Percentiles rank a stretch among this genome's conserved stretches.
phyloP scores from a whole-genome alignment of 2,329 filamentous ascomycete genomes.

The Paradendryphiella salina region DNA sequence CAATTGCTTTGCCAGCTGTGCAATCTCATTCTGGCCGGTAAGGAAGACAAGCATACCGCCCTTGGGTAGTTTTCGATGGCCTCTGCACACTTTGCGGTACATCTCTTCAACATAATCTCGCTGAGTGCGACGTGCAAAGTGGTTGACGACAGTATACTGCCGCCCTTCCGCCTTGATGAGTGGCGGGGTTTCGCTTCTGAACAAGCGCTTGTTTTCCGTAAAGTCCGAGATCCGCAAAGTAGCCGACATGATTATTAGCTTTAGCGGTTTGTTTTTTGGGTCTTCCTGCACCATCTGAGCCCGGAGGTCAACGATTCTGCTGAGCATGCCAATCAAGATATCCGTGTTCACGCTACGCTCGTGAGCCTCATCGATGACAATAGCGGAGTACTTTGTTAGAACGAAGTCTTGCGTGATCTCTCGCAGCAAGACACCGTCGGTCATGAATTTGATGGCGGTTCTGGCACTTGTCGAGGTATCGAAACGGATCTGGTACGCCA shows the following conservation, averaged over 20 bases:
- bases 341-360: conserved; percentile 97
- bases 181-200: conserved; percentile 72
- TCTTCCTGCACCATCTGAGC: conserved; percentile 74
- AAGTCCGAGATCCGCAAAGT: conserved; percentile 90
- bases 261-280: conserved; percentile 71
- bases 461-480: conserved; percentile 78
- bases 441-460: conserved; percentile 98
- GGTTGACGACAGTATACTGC: conserved; percentile 85
- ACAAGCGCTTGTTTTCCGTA: conserved; percentile 79
- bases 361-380: conserved; percentile 96
- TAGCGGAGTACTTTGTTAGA: conserved; percentile 84
- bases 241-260: conserved; percentile 97
- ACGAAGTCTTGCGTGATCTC: conserved; percentile 90
- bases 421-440: conserved; percentile 89
- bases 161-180: conserved; percentile 88
- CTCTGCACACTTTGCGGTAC: conserved; percentile 82
- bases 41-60: conserved; percentile 93
- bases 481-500: conserved; percentile 91
- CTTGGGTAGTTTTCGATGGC: conserved; percentile 85
- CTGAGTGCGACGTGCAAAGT: conserved; percentile 82
- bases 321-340: conserved; percentile 96
- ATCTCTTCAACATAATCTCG: conserved; percentile 90
- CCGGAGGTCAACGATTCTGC: conserved; percentile 83
- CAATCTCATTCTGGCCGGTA: conserved; percentile 91
- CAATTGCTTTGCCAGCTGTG: conserved; percentile 76